phyloP scores from a whole-genome alignment of 2,329 filamentous ascomycete genomes.

The Dendryphion nanum region DNA sequence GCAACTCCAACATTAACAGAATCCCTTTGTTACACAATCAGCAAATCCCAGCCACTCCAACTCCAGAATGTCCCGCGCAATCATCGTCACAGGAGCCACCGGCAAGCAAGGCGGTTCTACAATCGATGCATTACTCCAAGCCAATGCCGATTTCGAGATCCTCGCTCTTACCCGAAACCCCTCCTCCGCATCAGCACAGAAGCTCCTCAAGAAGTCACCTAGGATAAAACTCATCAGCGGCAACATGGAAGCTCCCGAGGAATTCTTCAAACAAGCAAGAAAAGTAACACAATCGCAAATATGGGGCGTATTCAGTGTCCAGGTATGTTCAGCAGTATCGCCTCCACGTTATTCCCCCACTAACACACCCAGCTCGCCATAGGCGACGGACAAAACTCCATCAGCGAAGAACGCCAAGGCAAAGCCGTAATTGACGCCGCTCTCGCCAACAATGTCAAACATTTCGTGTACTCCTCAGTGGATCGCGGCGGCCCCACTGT shows the following conservation, averaged over 20 bases:
- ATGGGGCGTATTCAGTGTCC: constrained; percentile 35
- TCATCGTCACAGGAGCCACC: constrained; percentile 45
- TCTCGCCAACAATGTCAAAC: constrained; percentile 26
- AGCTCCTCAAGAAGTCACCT: constrained; percentile 43
- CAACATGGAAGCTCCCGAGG: constrained; percentile 50
- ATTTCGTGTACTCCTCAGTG: constrained; percentile 39
- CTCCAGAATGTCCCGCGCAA: constrained; percentile 31
- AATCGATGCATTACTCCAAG: constrained; percentile 38
- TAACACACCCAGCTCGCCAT: constrained; percentile 37
- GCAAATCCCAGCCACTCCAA: too few species aligned
- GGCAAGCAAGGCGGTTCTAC: constrained; percentile 47
- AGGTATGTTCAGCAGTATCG: constrained; percentile 9
- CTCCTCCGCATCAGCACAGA: constrained; percentile 48
- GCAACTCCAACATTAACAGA: too few species aligned
- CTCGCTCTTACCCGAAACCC: constrained; percentile 57
- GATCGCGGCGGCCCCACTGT: constrained; percentile 37
- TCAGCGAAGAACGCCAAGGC: constrained; percentile 33
- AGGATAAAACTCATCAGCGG: constrained; percentile 56
- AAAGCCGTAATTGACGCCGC: constrained; percentile 38
- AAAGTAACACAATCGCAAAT: constrained; percentile 24
- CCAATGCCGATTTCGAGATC: constrained; percentile 46
- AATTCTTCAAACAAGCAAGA: constrained; percentile 50
- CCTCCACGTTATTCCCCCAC: not conserved
- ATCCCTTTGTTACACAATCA: too few species aligned
- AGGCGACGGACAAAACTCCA: constrained; percentile 15